Evolutionary conservation across 2,329 filamentous ascomycete species (phyloP), one percentile per base, ranked within the genome.

Genomic region (Cladobotryum protrusum): DNA sequence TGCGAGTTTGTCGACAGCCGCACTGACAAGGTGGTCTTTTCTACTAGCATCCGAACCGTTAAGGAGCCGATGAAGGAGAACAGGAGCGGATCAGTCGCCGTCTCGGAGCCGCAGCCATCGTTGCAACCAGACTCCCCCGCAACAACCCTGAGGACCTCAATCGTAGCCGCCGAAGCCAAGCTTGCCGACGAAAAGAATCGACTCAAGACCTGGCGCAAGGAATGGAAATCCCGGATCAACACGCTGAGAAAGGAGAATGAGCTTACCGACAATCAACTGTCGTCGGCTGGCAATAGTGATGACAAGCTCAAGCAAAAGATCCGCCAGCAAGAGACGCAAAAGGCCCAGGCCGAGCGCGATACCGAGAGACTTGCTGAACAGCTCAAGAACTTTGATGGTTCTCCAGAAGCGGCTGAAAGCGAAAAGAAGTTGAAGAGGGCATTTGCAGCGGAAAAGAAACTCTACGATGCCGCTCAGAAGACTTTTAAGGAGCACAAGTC

Each of bases 261-360:
- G 59, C 78, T 77, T 45, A 75, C 87, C 35, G 78, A 79, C 52
- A 76, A 76, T 52, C 82, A 83, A 56, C 79, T 89, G 42, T 76
- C 83, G 50, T 85, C 85, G 34, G 77, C 81, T 14, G 86, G 86
- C 54, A 83, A 84, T 52, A 83, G 82, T 57, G 87, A 92, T 65
- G 87, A 91, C 61, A 85, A 87, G 63, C 78, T 85, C 59, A 78
- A 81, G 57, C 85, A 89, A 63, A 87, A 89, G 65, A 81, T 87
- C 42, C 78, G 83, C 54, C 87, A 91, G 65, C 84, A 88, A 62
- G 82, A 79, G 50, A 86, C 86, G 49, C 85, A 87, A 63, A 85
- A 86, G 67, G 81, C 82, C 50, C 86, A 81, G 61, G 76, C 77
- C 2, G 77, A 80, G 47, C 72, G 73, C 20, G 83, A 84, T 32